These are phyloP conservation scores for Starmerella bombi DNA, from an alignment of 805 yeast species.

Conservation along the genomic window DNA sequence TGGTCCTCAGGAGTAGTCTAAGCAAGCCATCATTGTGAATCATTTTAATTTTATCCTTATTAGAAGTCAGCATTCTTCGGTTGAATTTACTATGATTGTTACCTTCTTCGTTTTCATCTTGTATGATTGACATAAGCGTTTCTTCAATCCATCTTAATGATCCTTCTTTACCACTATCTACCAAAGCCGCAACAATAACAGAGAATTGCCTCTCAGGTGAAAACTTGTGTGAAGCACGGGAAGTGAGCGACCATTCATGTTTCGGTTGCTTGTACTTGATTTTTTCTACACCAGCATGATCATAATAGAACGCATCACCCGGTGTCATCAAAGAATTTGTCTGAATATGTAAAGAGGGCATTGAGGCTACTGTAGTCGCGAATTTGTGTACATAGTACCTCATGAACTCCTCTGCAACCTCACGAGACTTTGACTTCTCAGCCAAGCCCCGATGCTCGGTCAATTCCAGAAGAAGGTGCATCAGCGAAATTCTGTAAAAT, in stretches of 20 bases:
- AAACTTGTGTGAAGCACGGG: constrained; percentile 14
- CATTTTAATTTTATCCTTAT: constrained; percentile 19
- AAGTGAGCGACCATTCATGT: constrained; percentile 24
- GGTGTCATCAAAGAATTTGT: constrained; percentile 49
- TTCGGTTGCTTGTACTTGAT: constrained; percentile 9
- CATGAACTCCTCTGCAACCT: constrained; percentile 52
- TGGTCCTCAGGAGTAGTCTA: constrained; percentile 34
- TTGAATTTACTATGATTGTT: not conserved
- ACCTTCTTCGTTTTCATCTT: constrained; percentile 6
- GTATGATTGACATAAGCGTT: constrained; percentile 29
- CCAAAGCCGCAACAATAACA: constrained; percentile 38
- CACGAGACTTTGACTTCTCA: constrained; percentile 33
- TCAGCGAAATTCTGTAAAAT: constrained; percentile 60
- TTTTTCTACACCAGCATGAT: constrained; percentile 46
- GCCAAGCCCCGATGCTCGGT: constrained; percentile 39
- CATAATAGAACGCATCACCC: constrained; percentile 35
- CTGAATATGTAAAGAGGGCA: constrained; percentile 48
- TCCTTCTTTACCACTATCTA: constrained; percentile 33
- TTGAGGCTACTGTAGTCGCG: constrained; percentile 34
- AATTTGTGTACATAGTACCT: constrained; percentile 51
- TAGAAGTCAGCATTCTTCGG: constrained; percentile 20
- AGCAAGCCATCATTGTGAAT: constrained; percentile 38
- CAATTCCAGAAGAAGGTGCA: constrained; percentile 43
- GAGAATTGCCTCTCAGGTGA: constrained; percentile 37
- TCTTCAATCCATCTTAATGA: constrained; percentile 35